Percentiles rank a stretch among this genome's conserved stretches.
Conservation (phyloP, 495 filamentous ascomycete species). For the Pseudevernia furfuracea region DNA sequence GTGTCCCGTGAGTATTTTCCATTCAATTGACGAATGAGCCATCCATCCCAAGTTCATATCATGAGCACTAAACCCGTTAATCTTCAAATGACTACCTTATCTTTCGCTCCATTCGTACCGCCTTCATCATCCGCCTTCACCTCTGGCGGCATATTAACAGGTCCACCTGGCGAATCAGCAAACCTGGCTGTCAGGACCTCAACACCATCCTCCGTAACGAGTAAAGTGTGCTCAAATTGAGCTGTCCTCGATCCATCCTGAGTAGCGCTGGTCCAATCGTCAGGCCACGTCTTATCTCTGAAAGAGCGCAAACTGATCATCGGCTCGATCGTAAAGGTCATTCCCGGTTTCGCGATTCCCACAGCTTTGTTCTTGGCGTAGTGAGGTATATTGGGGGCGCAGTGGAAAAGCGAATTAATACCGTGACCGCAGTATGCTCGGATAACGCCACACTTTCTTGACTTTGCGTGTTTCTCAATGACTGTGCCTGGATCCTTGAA, state of each 20-base stretch:
- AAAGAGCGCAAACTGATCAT: constrained; percentile 82
- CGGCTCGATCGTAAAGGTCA: constrained; percentile 91
- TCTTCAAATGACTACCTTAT: background rate
- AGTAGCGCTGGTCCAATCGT: constrained; percentile 84
- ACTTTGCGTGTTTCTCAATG: constrained; percentile 82
- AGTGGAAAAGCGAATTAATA: constrained; percentile 79
- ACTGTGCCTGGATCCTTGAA: constrained; percentile 77
- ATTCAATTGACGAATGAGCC: no score
- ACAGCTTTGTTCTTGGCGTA: constrained; percentile 90
- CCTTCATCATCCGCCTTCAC: constrained; percentile 17
- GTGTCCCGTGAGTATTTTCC: no score
- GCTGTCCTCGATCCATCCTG: constrained; percentile 74
- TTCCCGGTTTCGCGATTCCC: constrained; percentile 74
- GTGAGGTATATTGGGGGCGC: constrained; percentile 76
- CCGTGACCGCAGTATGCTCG: constrained; percentile 88
- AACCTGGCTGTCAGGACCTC: constrained; percentile 85
- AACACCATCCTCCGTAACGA: constrained; percentile 89
- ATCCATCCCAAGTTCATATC: no score
- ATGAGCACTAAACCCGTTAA: no score
- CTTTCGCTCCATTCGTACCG: background rate
- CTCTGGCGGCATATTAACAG: constrained; percentile 56
- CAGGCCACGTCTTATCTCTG: constrained; percentile 78
- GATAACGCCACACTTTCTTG: constrained; percentile 69
- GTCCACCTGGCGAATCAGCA: constrained; percentile 75
- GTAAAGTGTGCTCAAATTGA: constrained; percentile 89